Evolutionary conservation across 179 eudicot species (phyloP), one percentile per base, ranked within the genome.

Genomic region (Vitellaria paradoxa): DNA sequence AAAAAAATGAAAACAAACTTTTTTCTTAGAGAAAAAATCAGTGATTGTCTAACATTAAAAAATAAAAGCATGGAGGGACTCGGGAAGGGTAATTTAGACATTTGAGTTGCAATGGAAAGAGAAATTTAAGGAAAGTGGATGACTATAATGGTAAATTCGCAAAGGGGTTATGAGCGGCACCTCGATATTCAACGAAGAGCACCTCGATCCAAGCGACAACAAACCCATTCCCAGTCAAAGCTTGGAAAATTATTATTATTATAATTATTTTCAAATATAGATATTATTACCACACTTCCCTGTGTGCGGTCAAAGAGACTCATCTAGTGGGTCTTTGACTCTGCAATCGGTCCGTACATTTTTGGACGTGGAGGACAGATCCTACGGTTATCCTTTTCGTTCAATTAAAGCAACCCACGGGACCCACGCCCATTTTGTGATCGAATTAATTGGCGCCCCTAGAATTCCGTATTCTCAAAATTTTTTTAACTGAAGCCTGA

Each of bases 191-290:
- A 85, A 85, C 73, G 84, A 82, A 85, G 76, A 69, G 76, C 80
- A 80, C 88, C 85, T 87, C 77, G 86, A 81, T 74, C 83, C 82
- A 83, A 74, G 86, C 83, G 88, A 79, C 86, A 81, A 37, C 37
- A 30, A 30, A 30, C 37, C 37, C 40, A 1, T 12, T 2, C 21
- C 68, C 81, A 78, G 88, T 87, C 87, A 85, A 85, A 83, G 82
- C 79, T 60, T 45, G 76, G 68, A 47, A 70, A 70, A 59, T 75
- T 63, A 52, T 68, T 71, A 49, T 12, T 18, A 62, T 2, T 52
- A 60, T 30, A n/a, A 52, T 66, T 37, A 21, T 66, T 17, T 45
- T 40, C 42, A 7, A 66, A 66, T 30, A 66, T 30, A 8, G 67
- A n/a, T n/a, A n/a, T n/a, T n/a, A n/a, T n/a, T n/a, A n/a, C n/a